These are phyloP conservation scores for Phytophthora colocasiae DNA, from an alignment of 352 stramenopile species.

Conservation along the genomic window DNA sequence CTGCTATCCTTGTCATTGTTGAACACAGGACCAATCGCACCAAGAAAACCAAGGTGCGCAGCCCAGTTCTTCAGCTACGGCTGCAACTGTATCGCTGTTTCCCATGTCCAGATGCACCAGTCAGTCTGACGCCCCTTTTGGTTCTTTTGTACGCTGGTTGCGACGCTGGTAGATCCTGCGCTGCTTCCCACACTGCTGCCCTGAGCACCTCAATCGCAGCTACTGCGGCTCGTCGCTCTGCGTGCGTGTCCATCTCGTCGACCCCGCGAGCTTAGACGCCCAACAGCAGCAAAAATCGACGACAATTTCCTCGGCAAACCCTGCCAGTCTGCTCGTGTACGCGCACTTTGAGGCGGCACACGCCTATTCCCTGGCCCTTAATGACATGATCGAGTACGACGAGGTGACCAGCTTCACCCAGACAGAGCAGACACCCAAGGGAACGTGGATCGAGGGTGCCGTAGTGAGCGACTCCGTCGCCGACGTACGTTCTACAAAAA, in stretches of 20 bases:
- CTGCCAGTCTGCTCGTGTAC: conserved; percentile 44
- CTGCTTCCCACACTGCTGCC: conserved; percentile 80
- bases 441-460: conserved; percentile 64
- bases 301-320: conserved; percentile 14
- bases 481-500: conserved; percentile 17
- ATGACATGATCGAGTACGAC: conserved; percentile 35
- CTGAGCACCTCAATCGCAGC: conserved; percentile 67
- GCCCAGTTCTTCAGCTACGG: conserved; percentile 1
- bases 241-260: conserved; percentile 40
- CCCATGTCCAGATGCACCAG: neutral
- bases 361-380: conserved; percentile 35
- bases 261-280: conserved; percentile 28
- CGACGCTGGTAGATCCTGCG: conserved; percentile 53
- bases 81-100: conserved; percentile 3
- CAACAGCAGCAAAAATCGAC: conserved; percentile 14
- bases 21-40: conserved; percentile 33
- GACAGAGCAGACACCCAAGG: conserved; percentile 67
- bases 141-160: neutral
- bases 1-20: neutral
- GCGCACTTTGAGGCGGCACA: conserved; percentile 65
- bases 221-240: conserved; percentile 70
- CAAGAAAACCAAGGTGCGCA: conserved; percentile 38
- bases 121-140: conserved; percentile 4
- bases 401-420: conserved; percentile 52
- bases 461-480: conserved; percentile 27